Base-by-base conservation (phyloP, 2,329 filamentous ascomycete genomes). In the Pseudogymnoascus sp. region DNA sequence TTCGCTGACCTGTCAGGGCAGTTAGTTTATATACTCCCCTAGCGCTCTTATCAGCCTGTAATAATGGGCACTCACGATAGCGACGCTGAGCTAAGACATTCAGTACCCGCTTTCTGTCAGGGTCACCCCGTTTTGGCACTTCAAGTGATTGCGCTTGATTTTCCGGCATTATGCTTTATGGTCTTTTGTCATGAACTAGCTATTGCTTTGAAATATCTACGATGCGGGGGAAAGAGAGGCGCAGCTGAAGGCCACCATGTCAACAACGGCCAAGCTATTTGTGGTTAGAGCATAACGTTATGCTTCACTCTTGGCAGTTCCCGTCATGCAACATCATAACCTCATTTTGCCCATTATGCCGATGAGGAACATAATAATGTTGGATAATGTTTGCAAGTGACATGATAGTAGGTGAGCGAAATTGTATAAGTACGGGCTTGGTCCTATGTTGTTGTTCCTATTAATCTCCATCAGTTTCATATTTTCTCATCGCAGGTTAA, bases 21-120 rank as follows among this genome's bases (percentile, higher is more conserved):
- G 37, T 41, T n/a, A 55, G 43, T 23, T 29, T 55, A 62, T 62
- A 21, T 26, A 12, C 19, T 23, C 23, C 23, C 23, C 6, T 19
- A 3, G 14, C 2, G 23, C 23, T 52, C 23, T 29, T 31, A 52
- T 52, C 14, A 8, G 14, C 14, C 2, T 31, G n/a, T 16, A 31
- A 14, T 6, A 5, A 11, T 52, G 60, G 39, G 21, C 23, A 23
- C 61, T 62, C 55, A 63, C 62, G 62, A 49, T 63, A 63, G 61
- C 62, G 33, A 19, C 62, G 62, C 45, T 63, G 62, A 14, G 62
- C 62, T 12, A 63, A 39, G 41, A 63, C 60, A 19, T 63, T 63
- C n/a, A 63, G 43, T 23, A 62, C 45, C 45, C 62, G 62, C 62
- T 62, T 45, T 29, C 62, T 60, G 14, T 63, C 62, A 21, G 62